Evolutionary conservation across 2,329 filamentous ascomycete genomes (phyloP).

Genomic region (Albifimbria verrucaria): DNA sequence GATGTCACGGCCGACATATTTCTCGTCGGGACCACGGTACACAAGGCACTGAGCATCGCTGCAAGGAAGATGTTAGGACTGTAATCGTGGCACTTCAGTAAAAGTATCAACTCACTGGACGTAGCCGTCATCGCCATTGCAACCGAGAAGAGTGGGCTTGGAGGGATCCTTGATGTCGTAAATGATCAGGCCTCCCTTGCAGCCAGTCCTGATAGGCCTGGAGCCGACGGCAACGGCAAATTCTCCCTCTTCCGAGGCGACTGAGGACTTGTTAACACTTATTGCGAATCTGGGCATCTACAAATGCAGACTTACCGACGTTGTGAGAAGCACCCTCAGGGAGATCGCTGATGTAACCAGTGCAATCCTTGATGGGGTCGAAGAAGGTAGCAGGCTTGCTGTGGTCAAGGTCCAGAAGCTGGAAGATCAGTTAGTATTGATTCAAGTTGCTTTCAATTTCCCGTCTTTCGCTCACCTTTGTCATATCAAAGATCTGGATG

Average conservation of each 20-base stretch:
- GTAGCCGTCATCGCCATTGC: constrained; percentile 17
- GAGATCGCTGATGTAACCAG: constrained; percentile 29
- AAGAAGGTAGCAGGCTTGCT: constrained; percentile 29
- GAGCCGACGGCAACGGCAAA: constrained; percentile 44
- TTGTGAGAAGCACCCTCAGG: constrained; percentile 46
- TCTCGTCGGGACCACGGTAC: constrained; percentile 1
- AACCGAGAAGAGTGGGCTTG: constrained; percentile 51
- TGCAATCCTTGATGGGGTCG: constrained; percentile 27
- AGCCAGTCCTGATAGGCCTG: constrained; percentile 34
- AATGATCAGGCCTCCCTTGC: constrained; percentile 52
- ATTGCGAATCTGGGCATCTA: background rate
- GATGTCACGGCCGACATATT: constrained; percentile 14
- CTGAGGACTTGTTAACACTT: constrained; percentile 13
- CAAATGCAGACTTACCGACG: constrained; percentile 20
- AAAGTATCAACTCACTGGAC: background rate
- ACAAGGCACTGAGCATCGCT: constrained; percentile 6
- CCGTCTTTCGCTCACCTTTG: constrained; percentile 24
- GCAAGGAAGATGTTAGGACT: background rate
- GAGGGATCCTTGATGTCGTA: constrained; percentile 53
- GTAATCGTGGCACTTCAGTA: background rate
- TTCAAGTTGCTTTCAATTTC: background rate
- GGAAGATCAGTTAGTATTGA: constrained; percentile 3
- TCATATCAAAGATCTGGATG: constrained; percentile 62
- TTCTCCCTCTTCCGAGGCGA: constrained; percentile 43
- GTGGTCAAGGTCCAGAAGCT: constrained; percentile 42